These are phyloP conservation scores for Solanum hybrid DNA, from an alignment of 305 asterid genomes.

Conservation along the genomic window DNA sequence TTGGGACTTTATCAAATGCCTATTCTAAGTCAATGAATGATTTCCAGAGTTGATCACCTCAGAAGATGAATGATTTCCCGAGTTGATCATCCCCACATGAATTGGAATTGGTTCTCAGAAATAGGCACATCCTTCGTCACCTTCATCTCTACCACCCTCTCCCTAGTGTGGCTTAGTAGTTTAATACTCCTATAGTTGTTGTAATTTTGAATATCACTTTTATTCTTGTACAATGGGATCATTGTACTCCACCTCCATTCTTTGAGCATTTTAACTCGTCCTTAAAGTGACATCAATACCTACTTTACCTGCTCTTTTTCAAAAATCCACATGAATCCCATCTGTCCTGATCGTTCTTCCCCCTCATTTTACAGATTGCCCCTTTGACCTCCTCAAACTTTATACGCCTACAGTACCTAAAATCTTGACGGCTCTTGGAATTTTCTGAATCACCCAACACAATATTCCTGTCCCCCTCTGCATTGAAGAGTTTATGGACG, in stretches of 20 bases:
- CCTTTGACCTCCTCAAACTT: not conserved
- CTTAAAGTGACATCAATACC: not conserved
- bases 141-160: not conserved
- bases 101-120: not conserved
- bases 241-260: not conserved
- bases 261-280: not conserved
- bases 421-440: not conserved
- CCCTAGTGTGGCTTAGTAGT: not conserved
- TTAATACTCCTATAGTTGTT: not conserved
- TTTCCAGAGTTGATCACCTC: not conserved
- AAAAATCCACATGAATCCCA: not conserved
- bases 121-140: not conserved
- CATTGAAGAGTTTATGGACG: not conserved
- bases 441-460: not conserved
- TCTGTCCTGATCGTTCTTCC: not conserved
- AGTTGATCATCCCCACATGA: not conserved
- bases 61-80: not conserved
- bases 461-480: not conserved
- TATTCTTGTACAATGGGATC: not conserved
- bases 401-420: not conserved
- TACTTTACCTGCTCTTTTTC: not conserved
- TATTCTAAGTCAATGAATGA: not conserved
- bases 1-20: not conserved
- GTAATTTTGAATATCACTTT: not conserved
- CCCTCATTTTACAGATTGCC: not conserved